phyloP scores from a whole-genome alignment of 2,329 filamentous ascomycete species.

The Apiospora saccharicola region DNA sequence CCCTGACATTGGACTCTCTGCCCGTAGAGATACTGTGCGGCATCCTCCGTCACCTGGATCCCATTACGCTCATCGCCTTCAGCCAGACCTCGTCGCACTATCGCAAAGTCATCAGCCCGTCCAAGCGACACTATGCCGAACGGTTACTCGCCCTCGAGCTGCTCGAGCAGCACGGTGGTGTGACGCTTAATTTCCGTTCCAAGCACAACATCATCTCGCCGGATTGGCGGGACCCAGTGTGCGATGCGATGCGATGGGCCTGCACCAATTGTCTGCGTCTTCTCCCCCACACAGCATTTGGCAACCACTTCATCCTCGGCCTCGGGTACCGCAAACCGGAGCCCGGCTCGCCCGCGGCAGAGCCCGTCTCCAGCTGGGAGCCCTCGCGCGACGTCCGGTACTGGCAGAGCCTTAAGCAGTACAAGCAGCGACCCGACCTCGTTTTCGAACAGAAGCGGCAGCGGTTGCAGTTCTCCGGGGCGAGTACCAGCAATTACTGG shows the following conservation, averaged over 20 bases:
- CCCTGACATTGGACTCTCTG: neutral
- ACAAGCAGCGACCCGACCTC: neutral
- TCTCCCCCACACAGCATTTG: neutral
- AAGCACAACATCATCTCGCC: neutral
- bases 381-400: neutral
- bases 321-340: neutral
- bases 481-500: neutral
- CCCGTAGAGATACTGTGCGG: conserved; percentile 1
- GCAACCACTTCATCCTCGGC: neutral
- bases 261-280: neutral
- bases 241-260: neutral
- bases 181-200: neutral
- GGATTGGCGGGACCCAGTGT: neutral
- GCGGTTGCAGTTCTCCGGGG: neutral
- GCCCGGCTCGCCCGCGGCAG: neutral
- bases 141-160: neutral
- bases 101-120: neutral
- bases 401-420: neutral
- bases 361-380: neutral
- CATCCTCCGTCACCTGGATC: neutral
- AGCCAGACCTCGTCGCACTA: conserved; percentile 1
- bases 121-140: neutral
- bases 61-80: neutral
- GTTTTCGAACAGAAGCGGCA: conserved; percentile 6
- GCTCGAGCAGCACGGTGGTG: neutral